phyloP scores from a whole-genome alignment of 345 rosid species.

The Populus nigra region DNA sequence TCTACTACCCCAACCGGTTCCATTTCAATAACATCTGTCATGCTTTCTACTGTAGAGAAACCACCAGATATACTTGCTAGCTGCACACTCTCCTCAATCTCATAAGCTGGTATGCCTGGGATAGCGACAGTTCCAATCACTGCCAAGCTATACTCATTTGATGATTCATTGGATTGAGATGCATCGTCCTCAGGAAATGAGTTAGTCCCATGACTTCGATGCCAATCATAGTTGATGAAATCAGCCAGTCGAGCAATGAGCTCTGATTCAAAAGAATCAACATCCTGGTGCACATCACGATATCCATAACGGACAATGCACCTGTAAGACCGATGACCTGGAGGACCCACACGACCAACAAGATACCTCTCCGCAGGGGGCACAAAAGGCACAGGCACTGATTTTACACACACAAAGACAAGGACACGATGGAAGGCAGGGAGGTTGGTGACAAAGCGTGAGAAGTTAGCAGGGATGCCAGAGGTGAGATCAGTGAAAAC shows the following conservation, averaged over 20 bases:
- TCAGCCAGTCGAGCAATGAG: slow-evolving; percentile 63
- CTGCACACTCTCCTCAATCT: slow-evolving; percentile 56
- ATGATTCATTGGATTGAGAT: slow-evolving; percentile 42
- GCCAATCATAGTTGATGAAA: slow-evolving; percentile 77
- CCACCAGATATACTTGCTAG: slow-evolving; percentile 71
- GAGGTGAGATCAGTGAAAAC: slow-evolving; percentile 94
- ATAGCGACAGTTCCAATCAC: slow-evolving; percentile 66
- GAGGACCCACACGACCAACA: slow-evolving; percentile 91
- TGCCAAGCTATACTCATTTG: slow-evolving; percentile 63
- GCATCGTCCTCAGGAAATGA: slow-evolving; percentile 16
- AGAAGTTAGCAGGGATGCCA: slow-evolving; percentile 95
- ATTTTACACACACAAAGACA: slow-evolving; percentile 88
- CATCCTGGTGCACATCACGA: slow-evolving; percentile 94
- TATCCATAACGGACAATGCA: slow-evolving; percentile 91
- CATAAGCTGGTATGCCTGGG: slow-evolving; percentile 44
- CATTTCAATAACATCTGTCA: slow-evolving; percentile 70
- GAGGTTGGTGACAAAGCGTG: slow-evolving; percentile 96
- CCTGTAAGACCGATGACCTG: slow-evolving; percentile 77
- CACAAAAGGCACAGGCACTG: slow-evolving; percentile 88
- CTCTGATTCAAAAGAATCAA: slow-evolving; percentile 80
- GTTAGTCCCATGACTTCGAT: slow-evolving; percentile 11
- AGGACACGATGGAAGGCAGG: slow-evolving; percentile 93
- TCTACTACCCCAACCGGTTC: slow-evolving; percentile 31
- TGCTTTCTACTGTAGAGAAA: slow-evolving; percentile 61
- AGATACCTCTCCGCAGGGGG: slow-evolving; percentile 90